Evolutionary conservation across 2,329 filamentous ascomycete genomes (phyloP), one percentile per base, ranked within the genome.

Genomic region (Stagonosporopsis cucurbitacearum): DNA sequence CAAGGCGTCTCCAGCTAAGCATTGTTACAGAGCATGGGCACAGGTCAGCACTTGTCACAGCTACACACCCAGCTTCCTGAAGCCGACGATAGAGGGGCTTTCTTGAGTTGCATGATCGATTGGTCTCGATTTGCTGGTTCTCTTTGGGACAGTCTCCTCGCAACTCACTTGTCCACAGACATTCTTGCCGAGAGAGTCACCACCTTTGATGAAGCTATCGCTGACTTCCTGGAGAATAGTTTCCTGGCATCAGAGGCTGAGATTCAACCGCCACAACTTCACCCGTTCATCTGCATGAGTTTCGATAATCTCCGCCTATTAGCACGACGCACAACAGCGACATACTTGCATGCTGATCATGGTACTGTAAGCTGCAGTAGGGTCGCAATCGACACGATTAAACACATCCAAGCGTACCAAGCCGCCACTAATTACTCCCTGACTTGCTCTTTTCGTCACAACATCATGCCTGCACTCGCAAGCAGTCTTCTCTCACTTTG

Each of bases 251-350:
- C 17, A 11, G 12, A 19, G n/a, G 6, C 22, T 2, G 33, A 28
- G 11, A 2, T 25, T 3, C 9, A 26, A 15, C 17, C 44, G n/a
- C 22, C 20, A 13, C 23, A 28, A 3, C 49, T 42, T 12, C 33
- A 9, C 8, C 19, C 35, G 12, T 54, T 67, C 22, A 28, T 71
- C 8, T 47, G 58, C 7, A 59, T 64, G 22, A 63, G 61, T 48
- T 55, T 68, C 41, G 57, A 65, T 17, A 63, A 67, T 30, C 58
- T 73, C 26, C 57, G 64, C 13, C 59, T 77, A 26, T 55, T 68
- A 17, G 58, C 70, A 36, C 42, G 61, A 36, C 64, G 72, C 15
- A 50, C 61, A 44, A 55, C 42, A 37, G 57, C 73, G 59, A 55
- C 68, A 2, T 62, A 67, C 8, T 46, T 74, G 42, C 51, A 64